These are phyloP conservation scores for Picochlorum sp. DNA, from an alignment of 139 green algal genomes.

Conservation along the genomic window DNA sequence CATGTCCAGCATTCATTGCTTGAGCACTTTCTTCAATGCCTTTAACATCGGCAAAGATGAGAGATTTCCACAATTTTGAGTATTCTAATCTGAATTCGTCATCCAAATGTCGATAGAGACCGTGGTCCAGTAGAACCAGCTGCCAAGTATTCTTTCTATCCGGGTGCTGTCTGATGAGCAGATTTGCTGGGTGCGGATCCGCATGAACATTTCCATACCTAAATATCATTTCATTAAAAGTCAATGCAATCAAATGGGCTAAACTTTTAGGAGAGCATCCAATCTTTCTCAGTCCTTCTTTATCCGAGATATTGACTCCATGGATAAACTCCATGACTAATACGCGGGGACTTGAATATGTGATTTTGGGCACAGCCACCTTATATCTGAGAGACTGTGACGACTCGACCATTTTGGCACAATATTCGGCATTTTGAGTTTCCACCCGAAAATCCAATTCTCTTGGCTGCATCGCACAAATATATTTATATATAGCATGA, in stretches of 20 bases:
- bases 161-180: conserved; percentile 40
- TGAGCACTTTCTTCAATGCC: background rate
- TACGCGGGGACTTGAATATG: conserved; percentile 37
- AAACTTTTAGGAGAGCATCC: conserved; percentile 29
- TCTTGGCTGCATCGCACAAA: too few relatives aligned
- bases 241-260: conserved; percentile 46
- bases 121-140: conserved; percentile 83
- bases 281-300: conserved; percentile 22
- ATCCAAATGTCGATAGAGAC: conserved; percentile 54
- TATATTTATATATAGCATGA: background rate
- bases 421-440: conserved; percentile 38
- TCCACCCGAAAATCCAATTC: conserved; percentile 79
- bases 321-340: conserved; percentile 73
- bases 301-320: conserved; percentile 43
- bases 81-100: conserved; percentile 56
- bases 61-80: conserved; percentile 61
- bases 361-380: conserved; percentile 34
- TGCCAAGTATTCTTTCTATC: conserved; percentile 26
- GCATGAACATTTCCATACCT: conserved; percentile 57
- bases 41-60: conserved; percentile 52
- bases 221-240: conserved; percentile 86
- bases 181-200: conserved; percentile 41
- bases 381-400: background rate
- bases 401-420: conserved; percentile 18
- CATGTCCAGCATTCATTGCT: conserved; percentile 73